These are phyloP conservation scores for Euphorbia peplus DNA, from an alignment of 345 rosid species.

Conservation along the genomic window DNA sequence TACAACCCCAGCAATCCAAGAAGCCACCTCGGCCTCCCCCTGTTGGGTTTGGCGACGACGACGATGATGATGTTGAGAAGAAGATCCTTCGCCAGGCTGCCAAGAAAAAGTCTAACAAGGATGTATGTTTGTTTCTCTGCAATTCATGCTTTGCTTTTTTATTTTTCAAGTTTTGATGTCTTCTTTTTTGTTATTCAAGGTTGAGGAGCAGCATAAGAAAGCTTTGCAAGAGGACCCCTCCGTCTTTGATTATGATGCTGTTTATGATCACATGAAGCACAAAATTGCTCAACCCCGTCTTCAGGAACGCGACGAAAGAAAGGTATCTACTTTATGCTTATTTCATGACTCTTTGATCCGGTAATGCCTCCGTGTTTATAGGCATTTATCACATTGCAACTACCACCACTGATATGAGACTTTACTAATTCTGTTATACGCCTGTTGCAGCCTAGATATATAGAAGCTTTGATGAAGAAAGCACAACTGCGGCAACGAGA, in stretches of 20 bases:
- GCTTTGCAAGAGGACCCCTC: slow-evolving; percentile 82
- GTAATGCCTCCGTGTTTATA: not conserved
- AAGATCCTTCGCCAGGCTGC: slow-evolving; percentile 75
- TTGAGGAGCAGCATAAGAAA: slow-evolving; percentile 86
- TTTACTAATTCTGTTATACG: not conserved
- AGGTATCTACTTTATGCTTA: slow-evolving; percentile 38
- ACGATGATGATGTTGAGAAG: slow-evolving; percentile 64
- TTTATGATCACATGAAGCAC: slow-evolving; percentile 76
- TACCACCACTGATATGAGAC: not conserved
- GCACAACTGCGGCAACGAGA: slow-evolving; percentile 68
- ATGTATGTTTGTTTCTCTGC: slow-evolving; percentile 35
- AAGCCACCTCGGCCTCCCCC: slow-evolving; percentile 55
- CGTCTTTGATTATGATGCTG: slow-evolving; percentile 79
- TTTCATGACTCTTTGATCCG: not conserved
- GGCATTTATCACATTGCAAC: not conserved
- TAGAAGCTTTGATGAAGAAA: slow-evolving; percentile 54
- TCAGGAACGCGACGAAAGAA: slow-evolving; percentile 60
- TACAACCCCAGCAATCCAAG: slow-evolving; percentile 54
- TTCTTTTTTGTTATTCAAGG: slow-evolving; percentile 31
- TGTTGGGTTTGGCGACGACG: slow-evolving; percentile 50
- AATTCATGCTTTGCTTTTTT: not conserved
- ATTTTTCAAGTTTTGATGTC: not conserved
- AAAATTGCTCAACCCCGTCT: slow-evolving; percentile 45
- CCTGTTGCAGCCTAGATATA: slow-evolving; percentile 68
- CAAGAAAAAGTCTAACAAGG: slow-evolving; percentile 70